Percentiles rank a stretch among this genome's conserved stretches.
Conservation (phyloP, 192 early-diverging fungal genomes). For the Coemansia sp. region DNA sequence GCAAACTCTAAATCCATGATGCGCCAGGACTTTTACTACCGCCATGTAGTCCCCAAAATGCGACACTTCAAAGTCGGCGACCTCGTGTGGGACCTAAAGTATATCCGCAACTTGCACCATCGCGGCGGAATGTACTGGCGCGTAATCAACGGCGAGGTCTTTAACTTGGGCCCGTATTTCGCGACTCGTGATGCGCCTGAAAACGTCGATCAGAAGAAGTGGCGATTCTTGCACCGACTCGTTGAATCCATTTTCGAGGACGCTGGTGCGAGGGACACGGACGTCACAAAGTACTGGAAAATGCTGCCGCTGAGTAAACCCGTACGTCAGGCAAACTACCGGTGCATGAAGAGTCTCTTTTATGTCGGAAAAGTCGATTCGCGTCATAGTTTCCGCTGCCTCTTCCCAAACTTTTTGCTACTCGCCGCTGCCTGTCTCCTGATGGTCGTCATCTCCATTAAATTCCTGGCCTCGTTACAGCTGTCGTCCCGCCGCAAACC, state of each 20-base stretch:
- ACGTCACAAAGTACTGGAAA: conserved; percentile 66
- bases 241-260: conserved; percentile 46
- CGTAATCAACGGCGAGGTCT: conserved; percentile 72
- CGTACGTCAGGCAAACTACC: conserved; percentile 72
- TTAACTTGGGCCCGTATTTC: conserved; percentile 73
- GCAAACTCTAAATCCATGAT: conserved; percentile 24
- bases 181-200: conserved; percentile 34
- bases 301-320: conserved; percentile 50
- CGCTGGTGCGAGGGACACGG: conserved; percentile 59
- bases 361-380: conserved; percentile 86
- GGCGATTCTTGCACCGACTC: conserved; percentile 54
- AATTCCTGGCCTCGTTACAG: too few species aligned
- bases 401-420: conserved; percentile 84
- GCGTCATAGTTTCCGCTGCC: conserved; percentile 75
- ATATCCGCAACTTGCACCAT: conserved; percentile 39
- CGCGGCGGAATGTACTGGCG: conserved; percentile 57
- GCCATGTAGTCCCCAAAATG: conserved; percentile 29
- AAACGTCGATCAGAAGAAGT: conserved; percentile 40
- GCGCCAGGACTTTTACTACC: conserved; percentile 23
- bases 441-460: too few species aligned
- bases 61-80: conserved; percentile 64
- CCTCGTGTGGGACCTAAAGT: conserved; percentile 58
- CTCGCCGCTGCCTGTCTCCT: conserved; percentile 80
- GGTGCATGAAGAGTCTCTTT: conserved; percentile 85
- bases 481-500: too few species aligned